These are phyloP conservation scores for Nannochloris sp. DNA, from an alignment of 139 green algal genomes.

Conservation along the genomic window DNA sequence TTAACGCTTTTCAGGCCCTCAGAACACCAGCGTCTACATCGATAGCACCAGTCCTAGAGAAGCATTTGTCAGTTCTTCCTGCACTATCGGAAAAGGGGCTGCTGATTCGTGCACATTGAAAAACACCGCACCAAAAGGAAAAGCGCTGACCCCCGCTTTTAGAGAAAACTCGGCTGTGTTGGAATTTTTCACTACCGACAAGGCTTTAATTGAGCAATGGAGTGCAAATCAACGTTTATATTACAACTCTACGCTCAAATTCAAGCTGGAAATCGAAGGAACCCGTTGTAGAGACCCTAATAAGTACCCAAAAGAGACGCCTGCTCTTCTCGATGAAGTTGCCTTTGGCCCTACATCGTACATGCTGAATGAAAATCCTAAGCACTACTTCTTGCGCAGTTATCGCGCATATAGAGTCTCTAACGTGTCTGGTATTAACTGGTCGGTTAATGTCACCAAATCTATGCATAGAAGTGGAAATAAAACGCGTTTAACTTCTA, in stretches of 20 bases:
- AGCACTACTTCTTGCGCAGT: not conserved
- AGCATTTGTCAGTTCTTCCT: too few species aligned
- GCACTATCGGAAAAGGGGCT: not conserved
- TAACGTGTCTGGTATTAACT: not conserved
- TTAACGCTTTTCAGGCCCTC: too few species aligned
- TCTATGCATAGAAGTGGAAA: not conserved
- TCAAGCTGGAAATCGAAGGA: not conserved
- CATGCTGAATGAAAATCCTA: not conserved
- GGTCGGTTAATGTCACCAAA: not conserved
- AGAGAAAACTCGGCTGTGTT: not conserved
- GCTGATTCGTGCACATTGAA: not conserved
- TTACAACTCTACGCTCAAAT: not conserved
- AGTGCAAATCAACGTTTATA: not conserved
- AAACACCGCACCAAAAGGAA: not conserved
- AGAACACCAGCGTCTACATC: too few species aligned
- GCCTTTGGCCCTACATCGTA: constrained; percentile 2
- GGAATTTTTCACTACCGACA: constrained; percentile 8
- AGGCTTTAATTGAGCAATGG: not conserved
- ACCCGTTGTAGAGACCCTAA: not conserved
- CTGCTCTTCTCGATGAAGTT: not conserved
- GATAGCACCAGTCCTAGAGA: too few species aligned
- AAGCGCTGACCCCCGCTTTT: not conserved
- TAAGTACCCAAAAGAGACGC: not conserved
- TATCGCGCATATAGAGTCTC: not conserved
- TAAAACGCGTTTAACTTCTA: not conserved